Evolutionary conservation across 2,329 filamentous ascomycete species (phyloP).

Genomic region (Penicillium vulpinum): DNA sequence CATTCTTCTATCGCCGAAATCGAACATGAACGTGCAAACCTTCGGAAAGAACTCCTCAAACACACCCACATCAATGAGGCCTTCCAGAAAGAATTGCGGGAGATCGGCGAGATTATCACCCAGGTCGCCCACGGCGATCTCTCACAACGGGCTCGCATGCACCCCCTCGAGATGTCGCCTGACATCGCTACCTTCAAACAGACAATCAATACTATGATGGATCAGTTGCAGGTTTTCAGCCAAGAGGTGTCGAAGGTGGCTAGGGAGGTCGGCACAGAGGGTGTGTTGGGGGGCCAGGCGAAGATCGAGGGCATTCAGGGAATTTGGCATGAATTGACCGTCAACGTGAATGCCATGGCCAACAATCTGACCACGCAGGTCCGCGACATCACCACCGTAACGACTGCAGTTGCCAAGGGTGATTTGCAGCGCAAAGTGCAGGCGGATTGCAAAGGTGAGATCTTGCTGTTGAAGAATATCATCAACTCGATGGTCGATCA

Average conservation of each 20-base stretch:
- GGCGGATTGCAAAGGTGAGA: slow-evolving; percentile 84
- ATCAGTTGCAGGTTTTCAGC: slow-evolving; percentile 75
- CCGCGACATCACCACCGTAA: slow-evolving; percentile 81
- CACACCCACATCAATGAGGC: slow-evolving; percentile 30
- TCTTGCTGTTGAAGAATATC: slow-evolving; percentile 86
- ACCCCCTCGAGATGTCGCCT: slow-evolving; percentile 27
- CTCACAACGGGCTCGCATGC: slow-evolving; percentile 24
- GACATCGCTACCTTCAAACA: slow-evolving; percentile 56
- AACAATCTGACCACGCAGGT: slow-evolving; percentile 85
- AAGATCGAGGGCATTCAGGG: slow-evolving; percentile 78
- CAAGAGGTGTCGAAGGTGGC: slow-evolving; percentile 78
- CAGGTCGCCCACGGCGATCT: slow-evolving; percentile 28
- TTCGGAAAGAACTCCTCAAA: slow-evolving; percentile 26
- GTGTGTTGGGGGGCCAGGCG: slow-evolving; percentile 74
- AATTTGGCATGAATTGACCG: slow-evolving; percentile 80
- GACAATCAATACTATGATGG: slow-evolving; percentile 84
- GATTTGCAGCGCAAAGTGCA: slow-evolving; percentile 94
- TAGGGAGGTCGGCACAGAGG: slow-evolving; percentile 76
- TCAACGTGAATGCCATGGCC: slow-evolving; percentile 82
- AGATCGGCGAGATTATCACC: slow-evolving; percentile 31
- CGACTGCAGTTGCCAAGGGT: slow-evolving; percentile 69
- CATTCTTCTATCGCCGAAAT: slow-evolving; percentile 23
- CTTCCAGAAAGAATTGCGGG: slow-evolving; percentile 29
- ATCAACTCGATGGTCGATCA: slow-evolving; percentile 99
- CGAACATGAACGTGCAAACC: slow-evolving; percentile 23